These are phyloP conservation scores for Hyaloscypha finlandica DNA, from an alignment of 495 filamentous ascomycete genomes.

Conservation along the genomic window DNA sequence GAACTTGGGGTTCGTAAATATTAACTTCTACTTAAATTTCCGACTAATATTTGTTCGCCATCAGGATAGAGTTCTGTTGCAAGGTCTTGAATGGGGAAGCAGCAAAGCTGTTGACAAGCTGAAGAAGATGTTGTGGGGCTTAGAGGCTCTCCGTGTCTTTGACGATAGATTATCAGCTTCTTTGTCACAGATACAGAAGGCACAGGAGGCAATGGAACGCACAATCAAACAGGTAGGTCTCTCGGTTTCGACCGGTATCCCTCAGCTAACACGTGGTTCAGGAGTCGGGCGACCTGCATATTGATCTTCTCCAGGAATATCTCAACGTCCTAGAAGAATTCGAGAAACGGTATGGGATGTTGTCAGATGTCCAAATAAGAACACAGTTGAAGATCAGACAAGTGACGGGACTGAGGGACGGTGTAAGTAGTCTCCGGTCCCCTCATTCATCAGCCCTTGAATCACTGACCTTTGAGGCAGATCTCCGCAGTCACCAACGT, in stretches of 20 bases:
- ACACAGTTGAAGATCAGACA: slow-evolving; percentile 26
- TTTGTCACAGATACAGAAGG: slow-evolving; percentile 18
- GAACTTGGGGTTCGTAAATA: slow-evolving; percentile 16
- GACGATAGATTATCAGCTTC: slow-evolving; percentile 17
- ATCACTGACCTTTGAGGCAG: slow-evolving; percentile 1
- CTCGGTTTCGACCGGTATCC: neutral
- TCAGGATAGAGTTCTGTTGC: slow-evolving; percentile 17
- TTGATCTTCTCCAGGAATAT: slow-evolving; percentile 22
- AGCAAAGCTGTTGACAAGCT: slow-evolving; percentile 18
- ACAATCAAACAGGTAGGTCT: slow-evolving; percentile 15
- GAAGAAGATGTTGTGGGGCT: slow-evolving; percentile 25
- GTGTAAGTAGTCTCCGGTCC: slow-evolving; percentile 18
- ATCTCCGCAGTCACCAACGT: slow-evolving; percentile 20
- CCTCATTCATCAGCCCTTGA: neutral
- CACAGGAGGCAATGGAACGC: slow-evolving; percentile 16
- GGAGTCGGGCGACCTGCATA: slow-evolving; percentile 20
- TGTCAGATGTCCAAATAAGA: slow-evolving; percentile 19
- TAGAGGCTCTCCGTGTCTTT: slow-evolving; percentile 23
- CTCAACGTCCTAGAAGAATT: slow-evolving; percentile 27
- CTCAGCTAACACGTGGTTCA: slow-evolving; percentile 2
- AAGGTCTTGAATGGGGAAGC: slow-evolving; percentile 20
- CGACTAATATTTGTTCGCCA: neutral
- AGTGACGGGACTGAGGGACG: slow-evolving; percentile 26
- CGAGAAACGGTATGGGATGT: slow-evolving; percentile 23
- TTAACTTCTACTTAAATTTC: neutral